Evolutionary conservation across 2,329 filamentous ascomycete genomes (phyloP), one percentile per base, ranked within the genome.

Genomic region (Tolypocladium cylindrosporum): DNA sequence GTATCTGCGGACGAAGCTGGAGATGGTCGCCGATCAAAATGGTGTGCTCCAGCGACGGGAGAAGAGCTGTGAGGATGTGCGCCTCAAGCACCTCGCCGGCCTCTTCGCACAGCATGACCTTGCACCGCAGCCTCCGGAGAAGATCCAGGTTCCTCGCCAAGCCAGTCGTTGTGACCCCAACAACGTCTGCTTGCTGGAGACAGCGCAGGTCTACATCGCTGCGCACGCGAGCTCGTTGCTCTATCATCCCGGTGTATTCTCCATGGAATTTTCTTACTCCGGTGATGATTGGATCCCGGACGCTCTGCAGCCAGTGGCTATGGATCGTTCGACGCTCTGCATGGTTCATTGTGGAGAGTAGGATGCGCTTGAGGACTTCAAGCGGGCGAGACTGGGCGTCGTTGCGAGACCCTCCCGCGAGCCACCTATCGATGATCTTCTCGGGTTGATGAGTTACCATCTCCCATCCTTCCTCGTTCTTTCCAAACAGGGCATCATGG

Each of bases 61-160:
- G 71, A 4, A 89, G 67, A 0, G 85, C 77, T 0, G 82, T 82
- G 1, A 89, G 66, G 3, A 82, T 72, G 59, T 89, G 85, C 0
- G 82, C 75, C 66, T 90, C 87, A 39, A 89, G 72, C 0, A 89
- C 82, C 61, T 90, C 86, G 0, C 80, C 86, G 1, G 86, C 86
- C 64, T 90, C 86, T 66, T 90, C 86, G 40, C 82, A 87, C 1
- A 89, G 66, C 19, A 89, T 67, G 0, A 87, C 78, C 60, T 86
- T 86, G 39, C 73, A 71, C 8, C 70, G 65, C 1, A 86, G 59
- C 9, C 75, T 74, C 9, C 76, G 73, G 0, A 88, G 70, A 1
- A 81, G 61, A 0, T 74, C 68, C 0, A 83, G 67, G 19, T 81
- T 77, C 24, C 72, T 70, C 0, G 84, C 84, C 2, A 87, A 70